Evolutionary conservation across 305 asterid genomes (phyloP).

Genomic region (Fraxinus dipetala): DNA sequence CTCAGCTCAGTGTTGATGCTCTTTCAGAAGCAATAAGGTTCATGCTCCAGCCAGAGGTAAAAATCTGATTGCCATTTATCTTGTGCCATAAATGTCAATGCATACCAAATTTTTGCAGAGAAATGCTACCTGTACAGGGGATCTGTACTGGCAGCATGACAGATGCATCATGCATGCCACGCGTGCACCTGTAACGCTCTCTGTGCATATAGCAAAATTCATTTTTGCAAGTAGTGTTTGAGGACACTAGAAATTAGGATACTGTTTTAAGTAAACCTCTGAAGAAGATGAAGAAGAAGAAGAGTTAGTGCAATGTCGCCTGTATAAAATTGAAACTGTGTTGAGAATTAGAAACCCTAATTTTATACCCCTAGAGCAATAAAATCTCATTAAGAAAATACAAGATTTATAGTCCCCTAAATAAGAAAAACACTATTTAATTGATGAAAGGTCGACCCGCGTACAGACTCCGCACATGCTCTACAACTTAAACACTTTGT

Average conservation of each 20-base stretch:
- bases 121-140: background rate
- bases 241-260: background rate
- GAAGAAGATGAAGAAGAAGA: background rate
- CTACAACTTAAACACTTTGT: background rate
- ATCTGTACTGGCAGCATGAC: background rate
- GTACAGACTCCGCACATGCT: background rate
- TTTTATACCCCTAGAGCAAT: background rate
- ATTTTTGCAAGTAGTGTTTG: background rate
- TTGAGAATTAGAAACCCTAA: background rate
- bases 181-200: background rate
- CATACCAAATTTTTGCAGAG: background rate
- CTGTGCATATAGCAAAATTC: background rate
- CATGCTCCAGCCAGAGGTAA: constrained; percentile 94
- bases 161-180: background rate
- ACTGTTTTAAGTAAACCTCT: background rate
- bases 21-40: constrained; percentile 82
- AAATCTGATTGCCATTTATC: background rate
- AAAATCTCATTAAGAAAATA: background rate
- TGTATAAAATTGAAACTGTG: background rate
- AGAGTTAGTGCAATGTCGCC: background rate
- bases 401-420: background rate
- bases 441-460: background rate
- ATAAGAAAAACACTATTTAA: background rate
- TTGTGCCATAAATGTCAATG: background rate
- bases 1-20: constrained; percentile 65